Percentiles rank a stretch among this genome's conserved stretches.
These are phyloP conservation scores for Penicillium steckii DNA, from an alignment of 495 filamentous ascomycete genomes.

Conservation along the genomic window DNA sequence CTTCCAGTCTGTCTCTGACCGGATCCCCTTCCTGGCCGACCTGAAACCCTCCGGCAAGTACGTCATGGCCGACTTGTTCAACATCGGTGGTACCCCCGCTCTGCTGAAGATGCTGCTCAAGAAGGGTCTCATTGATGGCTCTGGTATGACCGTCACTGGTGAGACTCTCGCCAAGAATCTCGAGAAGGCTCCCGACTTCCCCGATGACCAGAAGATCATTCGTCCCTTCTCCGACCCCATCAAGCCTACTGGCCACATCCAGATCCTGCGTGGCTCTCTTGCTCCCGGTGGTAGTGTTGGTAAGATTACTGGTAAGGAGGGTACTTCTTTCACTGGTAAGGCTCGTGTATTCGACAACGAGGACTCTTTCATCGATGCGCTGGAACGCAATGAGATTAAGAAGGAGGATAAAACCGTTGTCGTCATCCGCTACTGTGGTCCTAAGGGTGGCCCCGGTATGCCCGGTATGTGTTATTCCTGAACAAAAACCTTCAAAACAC, in stretches of 20 bases:
- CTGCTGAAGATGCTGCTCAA: constrained; percentile 89
- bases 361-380: constrained; percentile 73
- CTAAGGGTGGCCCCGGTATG: constrained; percentile 95
- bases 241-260: constrained; percentile 92
- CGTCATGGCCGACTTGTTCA: constrained; percentile 88
- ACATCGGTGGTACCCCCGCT: constrained; percentile 87
- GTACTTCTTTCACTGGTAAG: constrained; percentile 80
- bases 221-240: constrained; percentile 88
- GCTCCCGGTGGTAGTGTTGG: constrained; percentile 91
- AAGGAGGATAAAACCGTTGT: constrained; percentile 98
- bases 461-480: constrained; percentile 49
- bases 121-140: constrained; percentile 85
- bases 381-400: constrained; percentile 81
- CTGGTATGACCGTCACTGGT: constrained; percentile 89
- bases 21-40: constrained; percentile 90
- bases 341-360: constrained; percentile 87
- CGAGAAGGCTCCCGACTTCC: constrained; percentile 73
- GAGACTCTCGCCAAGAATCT: constrained; percentile 92
- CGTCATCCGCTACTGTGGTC: constrained; percentile 94
- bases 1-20: constrained; percentile 92
- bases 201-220: constrained; percentile 84
- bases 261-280: constrained; percentile 89
- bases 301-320: constrained; percentile 99
- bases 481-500: neutral
- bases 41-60: constrained; percentile 97